phyloP scores from a whole-genome alignment of 202 grass and related monocot genomes.

The Panicum hallii region DNA sequence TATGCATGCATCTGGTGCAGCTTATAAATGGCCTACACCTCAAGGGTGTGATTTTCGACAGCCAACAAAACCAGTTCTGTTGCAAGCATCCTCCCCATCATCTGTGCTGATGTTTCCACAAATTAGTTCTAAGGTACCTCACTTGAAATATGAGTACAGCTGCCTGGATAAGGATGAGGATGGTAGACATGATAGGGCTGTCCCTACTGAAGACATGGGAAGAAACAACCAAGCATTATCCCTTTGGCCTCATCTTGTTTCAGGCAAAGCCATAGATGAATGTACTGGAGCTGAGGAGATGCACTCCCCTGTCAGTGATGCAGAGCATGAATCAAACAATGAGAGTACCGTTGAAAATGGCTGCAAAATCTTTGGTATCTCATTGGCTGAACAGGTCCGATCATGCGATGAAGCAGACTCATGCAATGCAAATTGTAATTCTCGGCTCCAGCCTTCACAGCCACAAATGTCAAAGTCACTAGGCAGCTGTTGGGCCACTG shows the following conservation, averaged over 20 bases:
- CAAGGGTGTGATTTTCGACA: constrained; percentile 45
- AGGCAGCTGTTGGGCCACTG: constrained; percentile 45
- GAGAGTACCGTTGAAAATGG: constrained; percentile 43
- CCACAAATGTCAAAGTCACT: constrained; percentile 49
- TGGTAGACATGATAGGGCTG: constrained; percentile 31
- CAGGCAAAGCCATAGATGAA: constrained; percentile 49
- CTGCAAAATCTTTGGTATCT: constrained; percentile 73
- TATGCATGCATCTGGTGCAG: constrained; percentile 43
- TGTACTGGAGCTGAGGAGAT: constrained; percentile 43
- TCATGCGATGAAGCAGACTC: constrained; percentile 49
- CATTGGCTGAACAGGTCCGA: constrained; percentile 54
- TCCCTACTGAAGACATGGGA: constrained; percentile 35
- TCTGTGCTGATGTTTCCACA: constrained; percentile 67
- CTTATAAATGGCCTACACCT: constrained; percentile 50
- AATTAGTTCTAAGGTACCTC: constrained; percentile 39
- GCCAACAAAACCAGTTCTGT: constrained; percentile 44
- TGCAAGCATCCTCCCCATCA: constrained; percentile 67
- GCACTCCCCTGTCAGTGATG: constrained; percentile 29
- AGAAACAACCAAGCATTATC: constrained; percentile 48
- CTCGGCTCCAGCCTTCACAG: constrained; percentile 38
- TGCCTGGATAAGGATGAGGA: constrained; percentile 40
- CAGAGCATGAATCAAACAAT: constrained; percentile 50
- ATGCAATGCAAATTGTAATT: constrained; percentile 34
- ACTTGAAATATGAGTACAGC: constrained; percentile 26
- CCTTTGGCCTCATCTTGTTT: constrained; percentile 48